Conservation (phyloP, 768 basidiomycete genomes). For the Phlebiopsis gigantea region DNA sequence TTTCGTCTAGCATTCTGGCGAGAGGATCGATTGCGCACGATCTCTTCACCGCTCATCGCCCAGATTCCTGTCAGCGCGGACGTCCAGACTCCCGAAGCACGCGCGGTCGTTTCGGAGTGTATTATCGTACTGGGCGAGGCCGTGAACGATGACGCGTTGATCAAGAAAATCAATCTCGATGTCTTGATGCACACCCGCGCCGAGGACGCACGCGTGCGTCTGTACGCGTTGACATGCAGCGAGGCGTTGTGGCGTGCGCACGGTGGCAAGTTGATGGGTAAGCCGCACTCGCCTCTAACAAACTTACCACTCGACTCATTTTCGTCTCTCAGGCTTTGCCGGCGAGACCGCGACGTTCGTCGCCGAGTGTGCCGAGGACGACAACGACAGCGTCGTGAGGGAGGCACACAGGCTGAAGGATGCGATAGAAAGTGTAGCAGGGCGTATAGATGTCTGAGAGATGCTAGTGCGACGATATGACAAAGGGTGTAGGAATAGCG, state of each 20-base stretch:
- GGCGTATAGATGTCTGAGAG: conserved; percentile 40
- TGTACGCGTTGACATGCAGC: conserved; percentile 64
- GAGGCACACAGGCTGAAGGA: conserved; percentile 64
- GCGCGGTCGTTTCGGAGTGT: conserved; percentile 41
- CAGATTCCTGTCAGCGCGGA: conserved; percentile 54
- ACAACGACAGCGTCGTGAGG: conserved; percentile 75
- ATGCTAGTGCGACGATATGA: neutral
- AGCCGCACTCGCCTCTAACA: conserved; percentile 19
- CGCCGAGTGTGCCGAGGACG: conserved; percentile 83
- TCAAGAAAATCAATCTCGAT: conserved; percentile 79
- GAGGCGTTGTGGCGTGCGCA: conserved; percentile 73
- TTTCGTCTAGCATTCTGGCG: conserved; percentile 75
- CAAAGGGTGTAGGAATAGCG: neutral
- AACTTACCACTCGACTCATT: neutral
- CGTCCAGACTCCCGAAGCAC: conserved; percentile 33
- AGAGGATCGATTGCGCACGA: conserved; percentile 66
- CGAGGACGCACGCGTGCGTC: conserved; percentile 64
- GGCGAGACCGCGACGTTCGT: conserved; percentile 84
- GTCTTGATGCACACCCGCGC: conserved; percentile 87
- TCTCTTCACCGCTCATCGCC: conserved; percentile 52
- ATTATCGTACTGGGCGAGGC: conserved; percentile 53
- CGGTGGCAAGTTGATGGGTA: conserved; percentile 71
- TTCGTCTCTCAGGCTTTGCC: conserved; percentile 50
- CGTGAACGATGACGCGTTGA: conserved; percentile 48
- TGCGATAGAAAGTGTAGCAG: conserved; percentile 68